Evolutionary conservation across 163 green algal species (phyloP).

Genomic region (Smithsoniella earleae): DNA sequence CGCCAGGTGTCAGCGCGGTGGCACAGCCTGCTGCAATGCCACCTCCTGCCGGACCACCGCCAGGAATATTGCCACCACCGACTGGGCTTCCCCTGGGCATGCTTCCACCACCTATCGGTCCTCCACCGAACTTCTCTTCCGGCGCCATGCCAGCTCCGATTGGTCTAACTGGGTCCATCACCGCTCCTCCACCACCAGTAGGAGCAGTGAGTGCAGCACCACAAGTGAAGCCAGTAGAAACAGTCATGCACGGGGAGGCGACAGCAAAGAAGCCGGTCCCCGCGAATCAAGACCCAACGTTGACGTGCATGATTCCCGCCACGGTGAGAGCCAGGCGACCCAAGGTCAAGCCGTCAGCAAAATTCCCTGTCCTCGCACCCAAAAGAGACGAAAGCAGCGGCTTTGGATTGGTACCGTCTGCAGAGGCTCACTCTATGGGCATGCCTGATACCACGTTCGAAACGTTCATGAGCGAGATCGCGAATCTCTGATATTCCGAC

Average conservation of each 20-base stretch:
- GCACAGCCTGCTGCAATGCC: not conserved
- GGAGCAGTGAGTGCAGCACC: not conserved
- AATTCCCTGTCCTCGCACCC: not conserved
- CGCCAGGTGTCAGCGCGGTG: not conserved
- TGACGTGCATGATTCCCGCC: slow-evolving; percentile 17
- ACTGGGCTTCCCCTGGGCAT: not conserved
- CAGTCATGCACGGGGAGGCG: slow-evolving; percentile 4
- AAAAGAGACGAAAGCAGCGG: not conserved
- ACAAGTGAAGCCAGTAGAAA: not conserved
- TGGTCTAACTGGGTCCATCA: not conserved
- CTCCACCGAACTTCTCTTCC: slow-evolving; percentile 4
- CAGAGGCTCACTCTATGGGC: not conserved
- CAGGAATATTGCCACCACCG: not conserved
- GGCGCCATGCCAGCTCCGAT: not conserved
- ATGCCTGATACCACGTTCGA: slow-evolving; percentile 12
- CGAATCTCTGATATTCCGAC: slow-evolving; percentile 1
- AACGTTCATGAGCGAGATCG: slow-evolving; percentile 17
- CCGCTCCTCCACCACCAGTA: too few species aligned
- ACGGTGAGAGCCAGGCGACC: not conserved
- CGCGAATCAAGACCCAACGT: slow-evolving; percentile 5
- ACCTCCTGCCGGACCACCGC: not conserved
- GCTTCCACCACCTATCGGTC: not conserved
- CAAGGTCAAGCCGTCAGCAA: not conserved
- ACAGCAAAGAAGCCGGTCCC: slow-evolving; percentile 4
- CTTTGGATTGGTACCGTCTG: slow-evolving; percentile 22